Base-by-base conservation (phyloP, 164 flowering plant genomes). In the Buxus sempervirens region DNA sequence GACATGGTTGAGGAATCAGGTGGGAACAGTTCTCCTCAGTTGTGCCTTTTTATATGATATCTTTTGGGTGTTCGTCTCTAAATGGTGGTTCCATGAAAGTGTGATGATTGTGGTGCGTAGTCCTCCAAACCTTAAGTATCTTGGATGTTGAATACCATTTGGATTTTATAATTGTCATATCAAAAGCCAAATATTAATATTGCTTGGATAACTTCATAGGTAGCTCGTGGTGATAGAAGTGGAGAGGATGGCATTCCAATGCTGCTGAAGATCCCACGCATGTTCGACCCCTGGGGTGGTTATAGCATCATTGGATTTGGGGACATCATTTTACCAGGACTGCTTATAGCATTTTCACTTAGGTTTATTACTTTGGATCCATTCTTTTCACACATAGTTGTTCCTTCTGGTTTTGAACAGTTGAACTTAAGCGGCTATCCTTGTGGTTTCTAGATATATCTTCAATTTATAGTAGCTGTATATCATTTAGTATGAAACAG, bases 231-330 rank as follows among this genome's bases (percentile, higher is more conserved):
- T 75, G 99, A 87, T 75, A 86, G 69, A 64, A 91, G 97, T 82
- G 96, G 98, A 67, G 98, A 92, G 70, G 99, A 92, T 79, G 97
- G 97, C 36, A 91, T 96, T 41, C 99, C 99, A 21, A 96, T 96
- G 99, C 79, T 96, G 26, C 74, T 96, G 67, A 96, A 92, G 75
- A 90, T 96, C 69, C 99, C 99, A 20, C 85, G 99, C 21, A 80
- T 96, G 89, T 91, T 83, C 80, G 99, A 96, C 78, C 99, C 98
- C 64, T 96, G 99, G 99, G 98, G 98, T 74, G 99, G 99, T 74
- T 93, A 85, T 78, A 92, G 97, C 73, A 86, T 96, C 73, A 96
- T 96, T 38, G 99, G 99, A 38, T 96, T 96, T 79, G 99, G 98
- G 45, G 99, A 96, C 78, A 96, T 96, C 58, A 84, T 96, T 59